Evolutionary conservation across 73 alveolate genomes (phyloP).

Genomic region (Diophrys appendiculata): DNA sequence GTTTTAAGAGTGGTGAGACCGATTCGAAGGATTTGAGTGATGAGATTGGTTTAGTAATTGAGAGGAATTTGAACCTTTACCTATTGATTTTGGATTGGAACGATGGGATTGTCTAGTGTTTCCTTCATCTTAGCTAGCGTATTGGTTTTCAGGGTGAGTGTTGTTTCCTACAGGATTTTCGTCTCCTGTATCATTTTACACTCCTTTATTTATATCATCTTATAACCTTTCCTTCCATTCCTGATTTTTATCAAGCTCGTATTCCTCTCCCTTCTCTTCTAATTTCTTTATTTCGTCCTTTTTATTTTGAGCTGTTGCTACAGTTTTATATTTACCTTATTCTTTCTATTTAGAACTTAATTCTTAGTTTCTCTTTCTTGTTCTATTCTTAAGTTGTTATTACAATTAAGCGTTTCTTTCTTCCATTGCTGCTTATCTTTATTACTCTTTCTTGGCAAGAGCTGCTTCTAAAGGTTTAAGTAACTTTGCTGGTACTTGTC

Average conservation of each 20-base stretch:
- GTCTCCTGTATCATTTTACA: too few relatives aligned
- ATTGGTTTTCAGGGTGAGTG: too few relatives aligned
- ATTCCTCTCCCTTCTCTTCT: neutral
- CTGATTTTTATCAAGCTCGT: neutral
- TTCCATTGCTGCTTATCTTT: neutral
- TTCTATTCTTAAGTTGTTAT: neutral
- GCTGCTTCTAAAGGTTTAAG: conserved; percentile 55
- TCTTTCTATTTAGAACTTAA: neutral
- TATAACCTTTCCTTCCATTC: neutral
- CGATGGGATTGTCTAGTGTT: too few relatives aligned
- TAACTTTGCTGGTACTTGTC: conserved; percentile 61
- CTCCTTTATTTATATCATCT: neutral
- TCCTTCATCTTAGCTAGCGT: too few relatives aligned
- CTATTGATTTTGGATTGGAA: too few relatives aligned
- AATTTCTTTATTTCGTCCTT: neutral
- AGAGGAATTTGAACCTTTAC: too few relatives aligned
- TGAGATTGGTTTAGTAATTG: too few relatives aligned
- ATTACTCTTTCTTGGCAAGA: neutral
- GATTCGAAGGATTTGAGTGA: too few relatives aligned
- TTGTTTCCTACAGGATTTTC: too few relatives aligned
- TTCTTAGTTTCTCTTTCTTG: neutral
- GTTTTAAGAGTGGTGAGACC: too few relatives aligned
- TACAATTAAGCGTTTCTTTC: neutral
- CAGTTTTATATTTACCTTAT: neutral
- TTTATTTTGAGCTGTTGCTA: neutral